These are phyloP conservation scores for Artemisia tridentata DNA, from an alignment of 129 eudicot species.

Conservation along the genomic window DNA sequence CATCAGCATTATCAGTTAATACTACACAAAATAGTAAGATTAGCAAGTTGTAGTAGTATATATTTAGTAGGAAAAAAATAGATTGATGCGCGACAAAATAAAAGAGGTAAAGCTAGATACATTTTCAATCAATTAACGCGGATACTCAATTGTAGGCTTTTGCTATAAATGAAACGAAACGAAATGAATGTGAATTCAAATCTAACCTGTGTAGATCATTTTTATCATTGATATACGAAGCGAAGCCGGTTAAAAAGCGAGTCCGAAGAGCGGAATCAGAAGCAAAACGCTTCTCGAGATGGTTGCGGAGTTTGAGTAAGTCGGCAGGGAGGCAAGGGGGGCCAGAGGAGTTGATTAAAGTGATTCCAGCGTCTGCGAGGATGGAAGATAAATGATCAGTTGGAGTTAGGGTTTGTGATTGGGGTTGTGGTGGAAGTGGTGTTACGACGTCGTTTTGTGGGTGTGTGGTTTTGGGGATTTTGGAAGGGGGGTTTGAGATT, in stretches of 20 bases:
- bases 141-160: neutral
- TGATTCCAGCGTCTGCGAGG: conserved; percentile 73
- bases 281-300: conserved; percentile 43
- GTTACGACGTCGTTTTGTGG: conserved; percentile 12
- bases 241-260: conserved; percentile 48
- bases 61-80: too few species aligned
- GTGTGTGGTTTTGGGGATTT: conserved; percentile 38
- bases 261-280: conserved; percentile 39
- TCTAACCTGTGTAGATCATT: conserved; percentile 54
- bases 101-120: neutral
- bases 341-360: conserved; percentile 51
- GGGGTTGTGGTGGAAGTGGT: conserved; percentile 23
- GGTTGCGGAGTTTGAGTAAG: conserved; percentile 45
- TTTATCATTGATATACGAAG: conserved; percentile 43
- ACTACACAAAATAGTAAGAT: too few species aligned
- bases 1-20: too few species aligned
- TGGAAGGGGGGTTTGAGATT: conserved; percentile 33
- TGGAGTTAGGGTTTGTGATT: conserved; percentile 29
- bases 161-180: neutral
- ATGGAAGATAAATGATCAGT: conserved; percentile 49
- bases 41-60: too few species aligned
- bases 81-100: too few species aligned
- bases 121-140: neutral
- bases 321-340: conserved; percentile 76
- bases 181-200: neutral